These are phyloP conservation scores for Rhizopogon salebrosus DNA, from an alignment of 768 basidiomycete species.

Conservation along the genomic window DNA sequence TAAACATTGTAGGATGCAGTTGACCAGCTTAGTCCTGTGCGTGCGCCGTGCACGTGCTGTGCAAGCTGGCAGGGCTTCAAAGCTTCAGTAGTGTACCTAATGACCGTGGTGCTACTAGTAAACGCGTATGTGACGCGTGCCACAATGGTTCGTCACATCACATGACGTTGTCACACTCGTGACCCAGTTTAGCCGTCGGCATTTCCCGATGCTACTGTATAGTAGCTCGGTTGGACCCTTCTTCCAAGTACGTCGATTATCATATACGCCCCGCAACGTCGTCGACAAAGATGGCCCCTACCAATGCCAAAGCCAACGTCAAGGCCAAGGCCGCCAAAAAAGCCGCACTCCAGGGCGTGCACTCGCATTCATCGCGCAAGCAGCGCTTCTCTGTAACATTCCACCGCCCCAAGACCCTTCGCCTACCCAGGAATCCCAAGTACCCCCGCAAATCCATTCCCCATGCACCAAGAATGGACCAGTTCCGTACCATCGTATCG, in stretches of 20 bases:
- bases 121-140: background rate
- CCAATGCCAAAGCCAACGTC: constrained; percentile 35
- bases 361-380: constrained; percentile 75
- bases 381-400: constrained; percentile 83
- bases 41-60: background rate
- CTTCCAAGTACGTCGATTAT: too few species aligned
- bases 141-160: background rate
- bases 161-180: background rate
- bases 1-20: constrained; percentile 50
- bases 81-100: too few species aligned
- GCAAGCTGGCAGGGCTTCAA: too few species aligned
- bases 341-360: constrained; percentile 85
- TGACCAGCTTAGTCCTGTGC: background rate
- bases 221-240: background rate
- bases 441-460: constrained; percentile 95
- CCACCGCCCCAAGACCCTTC: constrained; percentile 93
- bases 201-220: background rate
- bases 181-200: background rate
- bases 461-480: constrained; percentile 93
- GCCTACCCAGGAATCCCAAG: constrained; percentile 75
- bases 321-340: constrained; percentile 97
- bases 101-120: too few species aligned
- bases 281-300: constrained; percentile 8
- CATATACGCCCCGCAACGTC: background rate
- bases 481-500: constrained; percentile 92